A percentile compares a stretch with the other conserved stretches of the same genome.
Conservation (phyloP, 139 green algal species). For the Tetratostichococcus sp. region DNA sequence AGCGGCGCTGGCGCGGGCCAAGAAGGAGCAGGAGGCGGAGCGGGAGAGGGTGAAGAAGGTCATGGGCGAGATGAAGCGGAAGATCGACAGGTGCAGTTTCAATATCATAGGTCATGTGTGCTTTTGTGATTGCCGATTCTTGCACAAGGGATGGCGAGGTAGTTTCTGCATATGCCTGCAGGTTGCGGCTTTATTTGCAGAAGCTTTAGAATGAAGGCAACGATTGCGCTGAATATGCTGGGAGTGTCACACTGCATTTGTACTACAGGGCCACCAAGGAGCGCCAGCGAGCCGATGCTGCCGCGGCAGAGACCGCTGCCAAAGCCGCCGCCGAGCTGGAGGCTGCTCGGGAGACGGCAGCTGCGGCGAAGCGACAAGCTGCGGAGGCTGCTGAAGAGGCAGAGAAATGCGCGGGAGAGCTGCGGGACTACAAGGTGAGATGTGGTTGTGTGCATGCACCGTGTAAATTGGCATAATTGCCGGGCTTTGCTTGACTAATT, state of each 20-base stretch:
- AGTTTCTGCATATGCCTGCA: too few species aligned
- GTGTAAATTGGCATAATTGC: too few species aligned
- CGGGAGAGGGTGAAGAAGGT: conserved; percentile 35
- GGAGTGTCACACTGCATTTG: too few species aligned
- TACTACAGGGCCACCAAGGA: conserved; percentile 26
- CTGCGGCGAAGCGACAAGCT: conserved; percentile 9
- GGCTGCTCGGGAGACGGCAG: conserved; percentile 3
- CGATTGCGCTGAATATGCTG: too few species aligned
- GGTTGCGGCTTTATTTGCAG: too few species aligned
- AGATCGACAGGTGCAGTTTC: conserved; percentile 27
- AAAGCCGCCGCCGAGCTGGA: conserved; percentile 7
- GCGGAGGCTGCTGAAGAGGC: conserved; percentile 11
- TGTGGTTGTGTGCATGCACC: too few species aligned
- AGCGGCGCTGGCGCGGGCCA: conserved; percentile 19
- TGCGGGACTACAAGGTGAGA: conserved; percentile 41
- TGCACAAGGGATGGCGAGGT: too few species aligned
- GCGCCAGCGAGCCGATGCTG: conserved; percentile 24
- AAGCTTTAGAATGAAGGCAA: too few species aligned
- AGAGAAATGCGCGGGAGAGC: conserved; percentile 14
- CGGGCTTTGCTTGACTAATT: too few species aligned
- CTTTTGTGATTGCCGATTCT: too few species aligned
- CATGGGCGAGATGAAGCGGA: conserved; percentile 35
- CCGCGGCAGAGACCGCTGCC: conserved; percentile 9
- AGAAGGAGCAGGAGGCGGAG: conserved; percentile 36
- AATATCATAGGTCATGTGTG: too few species aligned